Conservation (phyloP, 2,329 filamentous ascomycete species). For the Fusarium mangiferae region DNA sequence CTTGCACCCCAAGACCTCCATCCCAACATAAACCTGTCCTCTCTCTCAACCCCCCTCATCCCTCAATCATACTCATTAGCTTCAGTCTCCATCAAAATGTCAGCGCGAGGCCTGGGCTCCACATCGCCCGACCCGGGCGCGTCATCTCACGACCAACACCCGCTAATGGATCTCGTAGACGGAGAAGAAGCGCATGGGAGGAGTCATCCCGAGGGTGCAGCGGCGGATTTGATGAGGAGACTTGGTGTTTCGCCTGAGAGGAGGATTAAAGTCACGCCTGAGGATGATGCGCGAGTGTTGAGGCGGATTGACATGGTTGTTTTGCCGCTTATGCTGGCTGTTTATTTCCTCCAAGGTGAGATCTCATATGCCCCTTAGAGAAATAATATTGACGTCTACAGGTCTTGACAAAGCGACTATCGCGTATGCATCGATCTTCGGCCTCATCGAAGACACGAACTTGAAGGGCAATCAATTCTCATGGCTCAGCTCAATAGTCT, state of each 20-base stretch:
- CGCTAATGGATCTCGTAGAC: conserved; percentile 18
- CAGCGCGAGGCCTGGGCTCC: conserved; percentile 1
- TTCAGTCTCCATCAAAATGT: not conserved
- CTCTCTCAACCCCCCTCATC: not conserved
- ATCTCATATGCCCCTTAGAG: rapidly evolving
- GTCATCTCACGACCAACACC: conserved; percentile 16
- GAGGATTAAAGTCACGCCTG: conserved; percentile 31
- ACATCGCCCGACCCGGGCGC: conserved; percentile 14
- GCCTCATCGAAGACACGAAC: conserved; percentile 63
- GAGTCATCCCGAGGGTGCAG: not conserved
- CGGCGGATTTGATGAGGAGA: conserved; percentile 10
- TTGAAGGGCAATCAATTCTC: conserved; percentile 65
- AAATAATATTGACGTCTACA: not conserved
- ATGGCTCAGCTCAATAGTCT: conserved; percentile 66
- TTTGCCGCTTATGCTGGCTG: conserved; percentile 35
- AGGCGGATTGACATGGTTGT: conserved; percentile 31
- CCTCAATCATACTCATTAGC: not conserved
- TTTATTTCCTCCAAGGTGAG: conserved; percentile 33
- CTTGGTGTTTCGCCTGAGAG: conserved; percentile 27
- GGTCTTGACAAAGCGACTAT: conserved; percentile 52
- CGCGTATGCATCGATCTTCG: conserved; percentile 73
- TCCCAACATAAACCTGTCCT: not conserved
- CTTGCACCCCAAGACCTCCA: not conserved
- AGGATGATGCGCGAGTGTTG: conserved; percentile 36
- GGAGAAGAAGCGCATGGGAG: conserved; percentile 1